Percentiles rank a stretch among this genome's conserved stretches.
Evolutionary conservation across 805 yeast genomes (phyloP).

Genomic region (Spathaspora passalidarum): DNA sequence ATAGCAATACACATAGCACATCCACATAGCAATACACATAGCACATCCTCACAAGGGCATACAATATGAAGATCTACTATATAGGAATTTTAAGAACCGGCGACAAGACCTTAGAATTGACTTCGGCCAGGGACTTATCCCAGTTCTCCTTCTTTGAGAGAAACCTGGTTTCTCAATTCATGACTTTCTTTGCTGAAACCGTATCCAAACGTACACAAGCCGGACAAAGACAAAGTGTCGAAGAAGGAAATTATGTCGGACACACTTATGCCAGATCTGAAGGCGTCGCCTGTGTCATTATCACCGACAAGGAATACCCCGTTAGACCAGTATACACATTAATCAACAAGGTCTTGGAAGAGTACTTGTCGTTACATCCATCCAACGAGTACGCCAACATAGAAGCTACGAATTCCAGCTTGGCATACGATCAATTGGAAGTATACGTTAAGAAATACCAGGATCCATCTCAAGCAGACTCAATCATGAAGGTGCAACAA

Average conservation of each 20-base stretch:
- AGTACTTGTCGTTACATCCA: slow-evolving; percentile 81
- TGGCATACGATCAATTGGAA: slow-evolving; percentile 60
- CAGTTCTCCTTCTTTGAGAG: slow-evolving; percentile 90
- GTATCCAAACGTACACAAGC: slow-evolving; percentile 83
- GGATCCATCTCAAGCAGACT: slow-evolving; percentile 96
- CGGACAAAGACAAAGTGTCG: slow-evolving; percentile 92
- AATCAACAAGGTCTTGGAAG: slow-evolving; percentile 87
- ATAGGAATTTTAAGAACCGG: slow-evolving; percentile 76
- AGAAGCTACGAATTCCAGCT: slow-evolving; percentile 41
- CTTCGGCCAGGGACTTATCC: slow-evolving; percentile 77
- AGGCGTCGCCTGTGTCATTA: slow-evolving; percentile 87
- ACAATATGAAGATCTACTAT: slow-evolving; percentile 81
- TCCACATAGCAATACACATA: background rate
- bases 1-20: background rate
- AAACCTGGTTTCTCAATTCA: slow-evolving; percentile 78
- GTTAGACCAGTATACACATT: slow-evolving; percentile 94
- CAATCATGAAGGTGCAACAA: slow-evolving; percentile 94
- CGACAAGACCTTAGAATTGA: slow-evolving; percentile 64
- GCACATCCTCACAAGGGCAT: background rate
- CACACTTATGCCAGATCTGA: slow-evolving; percentile 89
- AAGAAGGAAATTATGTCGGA: slow-evolving; percentile 86
- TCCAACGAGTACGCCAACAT: slow-evolving; percentile 60
- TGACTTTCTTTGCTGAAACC: slow-evolving; percentile 91
- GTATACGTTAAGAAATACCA: slow-evolving; percentile 80
- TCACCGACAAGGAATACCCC: slow-evolving; percentile 94